A percentile compares a stretch with the other conserved stretches of the same genome.
Conservation (phyloP, 371 early-diverging fungal genomes). For the Mucor piriformis region DNA sequence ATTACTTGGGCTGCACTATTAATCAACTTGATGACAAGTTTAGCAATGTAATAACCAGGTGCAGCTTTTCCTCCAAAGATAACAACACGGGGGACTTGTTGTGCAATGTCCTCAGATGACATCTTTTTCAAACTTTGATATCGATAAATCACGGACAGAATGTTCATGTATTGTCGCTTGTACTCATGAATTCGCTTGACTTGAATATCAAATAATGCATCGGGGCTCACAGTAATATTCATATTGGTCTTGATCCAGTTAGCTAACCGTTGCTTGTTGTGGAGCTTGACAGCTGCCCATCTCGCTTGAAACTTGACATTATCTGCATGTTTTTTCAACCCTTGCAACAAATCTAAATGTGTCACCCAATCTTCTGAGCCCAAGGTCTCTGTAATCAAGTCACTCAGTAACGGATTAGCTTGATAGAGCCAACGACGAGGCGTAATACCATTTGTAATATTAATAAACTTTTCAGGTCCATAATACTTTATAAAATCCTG, state of each 20-base stretch:
- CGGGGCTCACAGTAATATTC: slow-evolving; percentile 71
- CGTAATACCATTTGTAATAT: slow-evolving; percentile 94
- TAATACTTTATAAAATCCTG: slow-evolving; percentile 82
- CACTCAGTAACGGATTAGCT: slow-evolving; percentile 83
- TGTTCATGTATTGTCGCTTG: slow-evolving; percentile 97
- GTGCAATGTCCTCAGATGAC: slow-evolving; percentile 67
- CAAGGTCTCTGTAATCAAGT: slow-evolving; percentile 77
- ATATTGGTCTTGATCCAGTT: slow-evolving; percentile 70
- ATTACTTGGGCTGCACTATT: slow-evolving; percentile 85
- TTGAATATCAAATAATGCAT: slow-evolving; percentile 92
- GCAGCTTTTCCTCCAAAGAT: slow-evolving; percentile 88
- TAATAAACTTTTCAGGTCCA: slow-evolving; percentile 84
- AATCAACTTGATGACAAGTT: slow-evolving; percentile 94
- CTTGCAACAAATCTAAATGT: slow-evolving; percentile 66
- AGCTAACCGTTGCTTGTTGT: slow-evolving; percentile 87
- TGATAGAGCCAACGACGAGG: slow-evolving; percentile 94
- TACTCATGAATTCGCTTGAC: slow-evolving; percentile 97
- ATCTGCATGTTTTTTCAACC: slow-evolving; percentile 59
- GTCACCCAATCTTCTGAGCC: slow-evolving; percentile 71
- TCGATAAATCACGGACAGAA: slow-evolving; percentile 87
- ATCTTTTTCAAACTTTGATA: slow-evolving; percentile 81
- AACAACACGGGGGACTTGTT: slow-evolving; percentile 77
- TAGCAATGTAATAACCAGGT: slow-evolving; percentile 95
- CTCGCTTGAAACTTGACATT: slow-evolving; percentile 73
- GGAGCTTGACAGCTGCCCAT: slow-evolving; percentile 86